phyloP scores from a whole-genome alignment of 345 rosid species.

The Salix purpurea region DNA sequence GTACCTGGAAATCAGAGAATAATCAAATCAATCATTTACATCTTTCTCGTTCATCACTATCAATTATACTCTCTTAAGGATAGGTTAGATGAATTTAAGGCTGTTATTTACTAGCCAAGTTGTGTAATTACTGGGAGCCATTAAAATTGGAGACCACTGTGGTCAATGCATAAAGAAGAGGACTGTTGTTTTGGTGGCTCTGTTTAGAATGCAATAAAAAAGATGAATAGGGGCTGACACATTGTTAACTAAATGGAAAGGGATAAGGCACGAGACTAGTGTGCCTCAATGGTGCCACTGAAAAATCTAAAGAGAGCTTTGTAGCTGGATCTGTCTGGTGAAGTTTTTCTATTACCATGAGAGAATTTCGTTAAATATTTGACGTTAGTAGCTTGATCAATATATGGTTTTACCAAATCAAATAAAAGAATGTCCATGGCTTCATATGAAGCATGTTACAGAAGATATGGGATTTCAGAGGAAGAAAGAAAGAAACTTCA shows the following conservation, averaged over 20 bases:
- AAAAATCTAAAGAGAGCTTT: background rate
- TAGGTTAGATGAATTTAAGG: background rate
- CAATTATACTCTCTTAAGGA: background rate
- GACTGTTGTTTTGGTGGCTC: background rate
- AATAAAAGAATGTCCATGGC: background rate
- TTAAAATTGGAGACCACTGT: background rate
- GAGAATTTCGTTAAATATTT: background rate
- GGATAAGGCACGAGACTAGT: background rate
- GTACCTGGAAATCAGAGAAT: constrained; percentile 50
- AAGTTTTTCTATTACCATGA: background rate
- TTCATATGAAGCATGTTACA: background rate
- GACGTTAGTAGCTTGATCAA: background rate
- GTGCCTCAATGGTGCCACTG: background rate
- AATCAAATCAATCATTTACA: background rate
- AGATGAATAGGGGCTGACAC: background rate
- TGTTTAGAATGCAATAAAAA: background rate
- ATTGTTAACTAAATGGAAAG: background rate
- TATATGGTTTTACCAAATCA: background rate
- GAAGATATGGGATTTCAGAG: background rate
- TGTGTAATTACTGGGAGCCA: background rate
- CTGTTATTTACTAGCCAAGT: background rate
- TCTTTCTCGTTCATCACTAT: background rate
- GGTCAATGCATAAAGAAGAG: background rate
- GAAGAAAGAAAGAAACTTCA: background rate
- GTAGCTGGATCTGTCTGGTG: background rate